These are phyloP conservation scores for Plantago rigida DNA, from an alignment of 305 asterid genomes.

Conservation along the genomic window DNA sequence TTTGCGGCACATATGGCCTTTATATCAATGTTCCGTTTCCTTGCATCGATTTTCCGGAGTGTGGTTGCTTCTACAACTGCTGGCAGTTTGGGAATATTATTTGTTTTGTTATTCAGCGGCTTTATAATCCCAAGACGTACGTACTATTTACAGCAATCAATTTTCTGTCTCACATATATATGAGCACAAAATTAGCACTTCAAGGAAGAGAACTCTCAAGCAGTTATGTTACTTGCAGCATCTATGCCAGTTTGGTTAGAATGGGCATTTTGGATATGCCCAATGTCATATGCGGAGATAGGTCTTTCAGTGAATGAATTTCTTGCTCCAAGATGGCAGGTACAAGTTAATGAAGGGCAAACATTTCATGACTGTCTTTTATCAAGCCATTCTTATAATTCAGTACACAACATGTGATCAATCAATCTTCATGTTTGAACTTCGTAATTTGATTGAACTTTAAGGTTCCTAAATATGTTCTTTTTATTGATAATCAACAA, in stretches of 20 bases:
- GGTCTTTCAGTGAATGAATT: slow-evolving; percentile 37
- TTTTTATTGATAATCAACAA: not conserved
- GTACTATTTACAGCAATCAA: not conserved
- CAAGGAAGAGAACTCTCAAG: not conserved
- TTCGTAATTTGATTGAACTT: slow-evolving; percentile 7
- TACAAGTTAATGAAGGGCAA: not conserved
- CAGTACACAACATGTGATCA: no score
- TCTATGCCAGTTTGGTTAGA: slow-evolving; percentile 28
- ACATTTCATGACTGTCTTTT: not conserved
- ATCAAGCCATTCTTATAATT: no score
- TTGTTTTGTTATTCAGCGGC: slow-evolving; percentile 21
- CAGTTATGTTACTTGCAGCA: slow-evolving; percentile 20
- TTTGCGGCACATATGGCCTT: slow-evolving; percentile 18
- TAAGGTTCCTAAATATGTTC: not conserved
- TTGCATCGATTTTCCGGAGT: slow-evolving; percentile 23
- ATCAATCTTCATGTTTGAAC: not conserved
- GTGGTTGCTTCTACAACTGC: slow-evolving; percentile 24
- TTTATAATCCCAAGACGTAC: slow-evolving; percentile 21
- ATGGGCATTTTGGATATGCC: slow-evolving; percentile 43
- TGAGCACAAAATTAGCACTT: not conserved
- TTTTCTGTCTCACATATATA: not conserved
- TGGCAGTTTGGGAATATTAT: slow-evolving; percentile 17
- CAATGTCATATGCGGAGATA: slow-evolving; percentile 38
- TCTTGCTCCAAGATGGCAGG: slow-evolving; percentile 37
- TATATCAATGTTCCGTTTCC: slow-evolving; percentile 22